Percentiles rank a stretch among this genome's conserved stretches.
Evolutionary conservation across 345 rosid species (phyloP).

Genomic region (Dipteronia sinensis): DNA sequence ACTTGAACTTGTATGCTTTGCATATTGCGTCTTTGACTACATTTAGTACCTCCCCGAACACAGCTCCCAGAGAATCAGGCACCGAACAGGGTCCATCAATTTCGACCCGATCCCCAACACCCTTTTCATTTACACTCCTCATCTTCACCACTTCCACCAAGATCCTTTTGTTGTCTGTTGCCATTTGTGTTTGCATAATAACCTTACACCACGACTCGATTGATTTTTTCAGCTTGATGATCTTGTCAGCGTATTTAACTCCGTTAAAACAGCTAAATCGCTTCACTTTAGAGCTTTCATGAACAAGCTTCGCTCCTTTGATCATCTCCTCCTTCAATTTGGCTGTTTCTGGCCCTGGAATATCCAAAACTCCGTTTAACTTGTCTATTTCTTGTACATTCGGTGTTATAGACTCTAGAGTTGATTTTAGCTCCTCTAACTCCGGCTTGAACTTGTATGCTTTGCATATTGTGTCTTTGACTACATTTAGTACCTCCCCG

Average conservation of each 20-base stretch:
- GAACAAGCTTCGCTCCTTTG: conserved; percentile 18
- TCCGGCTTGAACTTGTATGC: conserved; percentile 17
- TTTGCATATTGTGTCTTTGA: conserved; percentile 9
- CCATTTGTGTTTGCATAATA: too few species aligned
- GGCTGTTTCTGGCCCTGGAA: neutral
- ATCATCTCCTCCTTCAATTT: neutral
- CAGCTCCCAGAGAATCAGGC: too few species aligned
- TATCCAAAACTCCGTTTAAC: conserved; percentile 15
- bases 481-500: conserved; percentile 14
- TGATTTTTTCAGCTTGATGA: too few species aligned
- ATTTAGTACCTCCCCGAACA: too few species aligned
- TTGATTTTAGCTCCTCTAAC: conserved; percentile 19
- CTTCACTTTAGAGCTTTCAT: conserved; percentile 16
- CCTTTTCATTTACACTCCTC: conserved; percentile 7
- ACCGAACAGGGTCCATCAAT: conserved; percentile 25
- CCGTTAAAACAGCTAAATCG: too few species aligned
- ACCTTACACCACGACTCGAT: too few species aligned
- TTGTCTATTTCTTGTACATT: conserved; percentile 12
- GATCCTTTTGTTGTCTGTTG: too few species aligned
- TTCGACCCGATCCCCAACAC: neutral
- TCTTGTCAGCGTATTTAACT: too few species aligned
- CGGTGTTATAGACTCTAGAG: conserved; percentile 17
- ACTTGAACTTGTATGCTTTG: too few species aligned
- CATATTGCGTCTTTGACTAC: too few species aligned
- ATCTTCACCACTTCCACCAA: neutral